Evolutionary conservation across 2,329 filamentous ascomycete genomes (phyloP).

Genomic region (Fusarium hainanense): DNA sequence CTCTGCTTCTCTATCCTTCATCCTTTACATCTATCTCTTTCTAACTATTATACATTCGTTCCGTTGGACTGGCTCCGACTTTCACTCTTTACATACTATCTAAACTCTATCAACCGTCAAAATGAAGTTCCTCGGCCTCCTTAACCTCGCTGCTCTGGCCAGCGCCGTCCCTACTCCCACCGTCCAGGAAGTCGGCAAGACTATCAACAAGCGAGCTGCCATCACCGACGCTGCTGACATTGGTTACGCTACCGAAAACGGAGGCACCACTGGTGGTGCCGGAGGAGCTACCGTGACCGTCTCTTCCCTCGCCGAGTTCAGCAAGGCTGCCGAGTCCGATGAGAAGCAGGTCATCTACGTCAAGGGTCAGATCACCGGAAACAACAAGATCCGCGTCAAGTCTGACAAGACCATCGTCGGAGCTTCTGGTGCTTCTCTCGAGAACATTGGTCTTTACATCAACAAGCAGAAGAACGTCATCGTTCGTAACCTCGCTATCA

Average conservation of each 20-base stretch:
- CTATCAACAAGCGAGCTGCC: slow-evolving; percentile 50
- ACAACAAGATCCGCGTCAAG: slow-evolving; percentile 54
- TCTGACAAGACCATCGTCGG: slow-evolving; percentile 62
- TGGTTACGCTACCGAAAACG: slow-evolving; percentile 52
- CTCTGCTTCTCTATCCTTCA: slow-evolving; percentile 9
- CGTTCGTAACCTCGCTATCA: slow-evolving; percentile 69
- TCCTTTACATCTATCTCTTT: slow-evolving; percentile 25
- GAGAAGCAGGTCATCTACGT: slow-evolving; percentile 56
- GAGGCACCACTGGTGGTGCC: slow-evolving; percentile 61
- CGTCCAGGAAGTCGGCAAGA: slow-evolving; percentile 43
- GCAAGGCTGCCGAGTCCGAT: slow-evolving; percentile 58
- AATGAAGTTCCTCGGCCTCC: slow-evolving; percentile 50
- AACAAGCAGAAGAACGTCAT: slow-evolving; percentile 68
- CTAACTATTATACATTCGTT: slow-evolving; percentile 37
- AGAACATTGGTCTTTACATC: slow-evolving; percentile 64
- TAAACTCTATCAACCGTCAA: slow-evolving; percentile 16
- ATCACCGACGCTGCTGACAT: slow-evolving; percentile 52
- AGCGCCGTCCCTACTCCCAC: slow-evolving; percentile 49
- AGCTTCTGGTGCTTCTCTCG: slow-evolving; percentile 52
- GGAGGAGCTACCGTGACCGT: slow-evolving; percentile 61
- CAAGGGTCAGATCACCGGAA: slow-evolving; percentile 55
- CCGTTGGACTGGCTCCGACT: slow-evolving; percentile 36
- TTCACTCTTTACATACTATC: slow-evolving; percentile 31
- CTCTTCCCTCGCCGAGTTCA: slow-evolving; percentile 57
- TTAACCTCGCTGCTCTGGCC: slow-evolving; percentile 48